Evolutionary conservation across 176 grass and related monocot species (phyloP), one percentile per base, ranked within the genome.

Genomic region (Echinochloa phyllopogon): DNA sequence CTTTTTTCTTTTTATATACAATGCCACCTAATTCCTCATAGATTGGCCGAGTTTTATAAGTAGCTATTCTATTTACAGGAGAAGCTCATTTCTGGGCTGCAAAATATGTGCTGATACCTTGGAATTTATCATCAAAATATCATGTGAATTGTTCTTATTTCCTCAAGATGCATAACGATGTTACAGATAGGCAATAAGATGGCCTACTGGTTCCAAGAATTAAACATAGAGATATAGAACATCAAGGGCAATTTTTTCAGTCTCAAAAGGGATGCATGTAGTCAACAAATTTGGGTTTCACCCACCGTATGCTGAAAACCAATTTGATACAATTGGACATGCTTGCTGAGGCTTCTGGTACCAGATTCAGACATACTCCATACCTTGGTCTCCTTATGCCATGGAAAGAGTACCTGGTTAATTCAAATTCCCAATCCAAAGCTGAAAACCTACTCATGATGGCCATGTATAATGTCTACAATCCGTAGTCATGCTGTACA

Each of bases 61-160:
- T 45, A 24, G 7, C 9, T 45, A 3, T 80, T 80, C 29, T 74
- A 57, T 74, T 81, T 6, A 81, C 24, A 37, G 36, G 42, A 65
- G n/a, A 72, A 79, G n/a, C 57, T 44, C 38, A 6, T 72, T 84
- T 65, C 25, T 74, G 53, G 20, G 15, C n/a, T 79, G 64, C n/a
- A 33, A 27, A 74, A 25, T 1, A 57, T 24, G 25, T 33, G 20
- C 44, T 15, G 5, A 58, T 69, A 77, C n/a, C 62, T 85, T 33
- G 50, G 23, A 69, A 6, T 59, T 47, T 16, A 53, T 63, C 8
- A 36, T 16, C 25, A 71, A 71, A 48, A 71, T 15, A 37, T 74
- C 9, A 37, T 37, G 48, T 21, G 16, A 74, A 74, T 18, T 20
- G 10, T 74, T 24, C 52, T 74, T 48, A 33, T 37, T 74, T 74